Evolutionary conservation across 345 rosid species (phyloP).

Genomic region (Gossypioides kirkii): DNA sequence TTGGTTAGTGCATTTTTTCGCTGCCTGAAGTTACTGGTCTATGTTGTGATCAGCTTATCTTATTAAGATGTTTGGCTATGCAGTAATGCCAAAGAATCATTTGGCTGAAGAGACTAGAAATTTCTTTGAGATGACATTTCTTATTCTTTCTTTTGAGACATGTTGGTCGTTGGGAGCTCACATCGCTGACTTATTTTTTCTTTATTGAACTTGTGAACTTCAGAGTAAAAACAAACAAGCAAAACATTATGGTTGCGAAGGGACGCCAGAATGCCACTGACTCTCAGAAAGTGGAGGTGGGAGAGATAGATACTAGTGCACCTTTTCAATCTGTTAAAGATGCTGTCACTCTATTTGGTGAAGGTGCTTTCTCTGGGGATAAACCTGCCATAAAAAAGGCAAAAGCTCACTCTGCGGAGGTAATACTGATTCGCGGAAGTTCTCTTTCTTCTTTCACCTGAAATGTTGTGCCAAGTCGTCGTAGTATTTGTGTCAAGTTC

Average conservation of each 20-base stretch:
- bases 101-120: background rate
- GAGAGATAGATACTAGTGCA: slow-evolving; percentile 94
- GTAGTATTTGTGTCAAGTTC: background rate
- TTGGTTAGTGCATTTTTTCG: background rate
- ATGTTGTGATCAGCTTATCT: background rate
- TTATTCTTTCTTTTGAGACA: background rate
- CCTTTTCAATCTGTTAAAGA: slow-evolving; percentile 97
- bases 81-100: background rate
- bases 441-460: background rate
- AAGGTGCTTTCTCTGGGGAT: slow-evolving; percentile 83
- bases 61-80: background rate
- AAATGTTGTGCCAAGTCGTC: background rate
- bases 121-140: background rate
- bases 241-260: slow-evolving; percentile 63
- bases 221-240: background rate
- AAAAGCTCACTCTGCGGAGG: slow-evolving; percentile 77
- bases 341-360: slow-evolving; percentile 85
- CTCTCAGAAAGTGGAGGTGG: slow-evolving; percentile 76
- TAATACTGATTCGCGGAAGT: slow-evolving; percentile 20
- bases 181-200: background rate
- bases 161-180: background rate
- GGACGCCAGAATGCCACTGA: slow-evolving; percentile 46
- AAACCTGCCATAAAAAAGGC: slow-evolving; percentile 60
- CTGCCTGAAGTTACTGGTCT: background rate
- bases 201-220: background rate